Percentiles rank a stretch among this genome's conserved stretches.
phyloP scores from a whole-genome alignment of 192 early-diverging fungal species.

The Endogone sp. region DNA sequence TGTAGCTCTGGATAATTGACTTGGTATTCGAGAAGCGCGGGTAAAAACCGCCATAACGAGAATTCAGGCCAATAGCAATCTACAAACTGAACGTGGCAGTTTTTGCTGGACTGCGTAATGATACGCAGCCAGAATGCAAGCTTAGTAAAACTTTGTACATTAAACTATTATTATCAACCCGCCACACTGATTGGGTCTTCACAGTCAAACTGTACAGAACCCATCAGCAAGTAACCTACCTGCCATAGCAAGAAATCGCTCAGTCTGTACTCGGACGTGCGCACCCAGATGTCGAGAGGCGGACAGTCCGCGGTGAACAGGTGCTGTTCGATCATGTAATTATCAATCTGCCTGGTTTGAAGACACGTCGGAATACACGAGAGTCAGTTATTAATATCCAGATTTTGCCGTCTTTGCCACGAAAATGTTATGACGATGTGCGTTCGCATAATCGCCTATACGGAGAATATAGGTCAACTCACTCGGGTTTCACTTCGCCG shows the following conservation, averaged over 20 bases:
- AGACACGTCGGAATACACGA: not conserved
- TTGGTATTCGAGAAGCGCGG: conserved; percentile 82
- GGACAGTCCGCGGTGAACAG: conserved; percentile 63
- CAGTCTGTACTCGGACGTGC: conserved; percentile 91
- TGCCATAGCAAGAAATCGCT: conserved; percentile 97
- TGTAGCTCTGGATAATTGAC: conserved; percentile 19
- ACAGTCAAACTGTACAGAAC: too few relatives aligned
- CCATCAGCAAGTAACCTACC: too few relatives aligned
- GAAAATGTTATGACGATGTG: too few relatives aligned
- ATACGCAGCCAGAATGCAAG: not conserved
- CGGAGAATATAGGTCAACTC: conserved; percentile 3
- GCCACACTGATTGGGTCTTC: too few relatives aligned
- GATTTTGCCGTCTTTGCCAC: too few relatives aligned
- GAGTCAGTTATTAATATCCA: too few relatives aligned
- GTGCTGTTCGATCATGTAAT: conserved; percentile 50
- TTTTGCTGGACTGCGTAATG: conserved; percentile 31
- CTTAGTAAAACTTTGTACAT: too few relatives aligned
- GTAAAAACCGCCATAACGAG: conserved; percentile 79
- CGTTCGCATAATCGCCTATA: too few relatives aligned
- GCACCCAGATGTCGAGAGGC: conserved; percentile 81
- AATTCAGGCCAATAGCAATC: conserved; percentile 96
- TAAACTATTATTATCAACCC: too few relatives aligned
- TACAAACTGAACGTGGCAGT: conserved; percentile 83
- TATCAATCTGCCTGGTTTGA: conserved; percentile 55
- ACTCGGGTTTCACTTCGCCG: conserved; percentile 40